These are phyloP conservation scores for Lithospermum erythrorhizon DNA, from an alignment of 257 asterid genomes.

Conservation along the genomic window DNA sequence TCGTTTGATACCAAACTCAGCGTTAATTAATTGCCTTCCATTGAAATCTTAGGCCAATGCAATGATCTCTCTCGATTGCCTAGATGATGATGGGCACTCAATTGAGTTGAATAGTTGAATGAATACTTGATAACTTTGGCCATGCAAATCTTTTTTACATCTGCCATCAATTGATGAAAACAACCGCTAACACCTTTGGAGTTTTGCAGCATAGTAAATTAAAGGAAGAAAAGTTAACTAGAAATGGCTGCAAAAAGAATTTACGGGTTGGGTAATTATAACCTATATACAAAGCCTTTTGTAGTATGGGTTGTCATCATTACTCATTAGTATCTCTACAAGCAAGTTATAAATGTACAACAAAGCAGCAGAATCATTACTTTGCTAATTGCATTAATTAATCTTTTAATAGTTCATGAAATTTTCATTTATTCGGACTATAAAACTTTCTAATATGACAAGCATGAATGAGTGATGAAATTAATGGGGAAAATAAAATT, in stretches of 20 bases:
- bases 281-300: constrained; percentile 23
- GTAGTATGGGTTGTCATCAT: constrained; percentile 51
- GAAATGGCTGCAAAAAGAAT: constrained; percentile 32
- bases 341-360: neutral
- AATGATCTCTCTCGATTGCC: constrained; percentile 15
- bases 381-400: neutral
- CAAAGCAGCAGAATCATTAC: neutral
- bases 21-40: neutral
- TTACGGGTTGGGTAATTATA: constrained; percentile 14
- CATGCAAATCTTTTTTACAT: constrained; percentile 43
- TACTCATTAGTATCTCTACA: constrained; percentile 44
- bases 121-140: constrained; percentile 33
- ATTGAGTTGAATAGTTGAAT: constrained; percentile 16
- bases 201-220: constrained; percentile 30
- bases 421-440: too few relatives aligned
- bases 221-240: constrained; percentile 16
- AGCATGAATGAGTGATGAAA: too few relatives aligned
- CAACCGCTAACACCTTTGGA: neutral
- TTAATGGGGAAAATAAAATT: too few relatives aligned
- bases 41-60: neutral
- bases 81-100: constrained; percentile 49
- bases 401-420: too few relatives aligned
- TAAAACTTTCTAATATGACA: too few relatives aligned
- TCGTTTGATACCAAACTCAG: neutral
- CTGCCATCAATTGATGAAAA: constrained; percentile 37